phyloP scores from a whole-genome alignment of 768 basidiomycete species.

The Paxillus rubicundulus region DNA sequence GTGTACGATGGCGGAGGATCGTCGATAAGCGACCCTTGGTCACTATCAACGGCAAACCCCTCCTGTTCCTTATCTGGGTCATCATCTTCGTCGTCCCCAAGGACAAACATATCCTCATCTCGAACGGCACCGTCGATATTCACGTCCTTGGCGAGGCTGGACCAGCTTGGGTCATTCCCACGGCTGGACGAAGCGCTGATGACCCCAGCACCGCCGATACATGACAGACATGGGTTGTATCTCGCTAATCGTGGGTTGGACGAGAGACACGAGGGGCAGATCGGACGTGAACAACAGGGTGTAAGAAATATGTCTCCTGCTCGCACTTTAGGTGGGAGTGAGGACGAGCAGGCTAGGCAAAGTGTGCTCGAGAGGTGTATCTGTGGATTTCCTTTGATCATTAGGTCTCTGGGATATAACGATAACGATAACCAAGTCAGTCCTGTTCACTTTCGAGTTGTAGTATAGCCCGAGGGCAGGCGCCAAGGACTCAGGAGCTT shows the following conservation, averaged over 20 bases:
- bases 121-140: conserved; percentile 55
- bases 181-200: conserved; percentile 21
- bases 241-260: conserved; percentile 61
- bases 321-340: conserved; percentile 41
- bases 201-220: conserved; percentile 56
- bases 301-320: conserved; percentile 44
- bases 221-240: conserved; percentile 72
- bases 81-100: conserved; percentile 64
- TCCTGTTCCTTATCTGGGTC: conserved; percentile 36
- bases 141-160: not conserved
- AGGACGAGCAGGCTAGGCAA: conserved; percentile 63
- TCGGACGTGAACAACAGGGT: conserved; percentile 60
- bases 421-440: no score
- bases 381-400: not conserved
- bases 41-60: not conserved
- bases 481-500: not conserved
- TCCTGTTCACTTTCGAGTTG: no score
- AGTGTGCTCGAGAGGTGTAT: conserved; percentile 25
- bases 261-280: conserved; percentile 57
- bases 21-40: not conserved
- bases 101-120: conserved; percentile 62
- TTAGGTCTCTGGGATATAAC: not conserved
- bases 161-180: not conserved
- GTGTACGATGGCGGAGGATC: conserved; percentile 1
- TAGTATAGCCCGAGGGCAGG: no score